These are phyloP conservation scores for Flagelloscypha sp. DNA, from an alignment of 768 basidiomycete genomes.

Conservation along the genomic window DNA sequence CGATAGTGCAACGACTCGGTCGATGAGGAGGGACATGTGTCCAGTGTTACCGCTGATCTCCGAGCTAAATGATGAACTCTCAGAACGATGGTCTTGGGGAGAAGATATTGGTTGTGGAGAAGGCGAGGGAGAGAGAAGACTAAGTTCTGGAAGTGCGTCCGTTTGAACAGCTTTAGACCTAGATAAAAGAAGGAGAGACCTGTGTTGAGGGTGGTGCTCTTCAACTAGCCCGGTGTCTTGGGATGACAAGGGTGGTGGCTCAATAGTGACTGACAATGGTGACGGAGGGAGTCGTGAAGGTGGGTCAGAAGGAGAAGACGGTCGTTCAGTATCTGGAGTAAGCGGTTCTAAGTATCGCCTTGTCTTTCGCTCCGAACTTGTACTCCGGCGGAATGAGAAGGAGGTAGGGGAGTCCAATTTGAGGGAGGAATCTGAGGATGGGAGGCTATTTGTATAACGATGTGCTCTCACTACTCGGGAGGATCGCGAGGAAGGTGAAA, in stretches of 20 bases:
- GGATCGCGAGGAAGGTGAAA: no score
- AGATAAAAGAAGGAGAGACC: constrained; percentile 45
- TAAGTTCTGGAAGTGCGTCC: constrained; percentile 30
- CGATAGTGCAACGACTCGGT: constrained; percentile 58
- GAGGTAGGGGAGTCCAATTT: no score
- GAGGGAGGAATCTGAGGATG: no score
- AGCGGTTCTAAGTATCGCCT: constrained; percentile 26
- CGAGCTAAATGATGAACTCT: constrained; percentile 62
- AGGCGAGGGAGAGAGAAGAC: constrained; percentile 25
- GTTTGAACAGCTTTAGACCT: constrained; percentile 66
- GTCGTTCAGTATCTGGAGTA: constrained; percentile 39
- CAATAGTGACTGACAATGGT: constrained; percentile 20
- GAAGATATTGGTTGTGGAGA: no score
- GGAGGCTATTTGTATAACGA: no score
- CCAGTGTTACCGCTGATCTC: constrained; percentile 42
- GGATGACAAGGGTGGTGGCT: constrained; percentile 20
- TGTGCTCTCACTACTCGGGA: no score
- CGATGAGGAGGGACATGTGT: constrained; percentile 46
- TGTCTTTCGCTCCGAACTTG: constrained; percentile 20
- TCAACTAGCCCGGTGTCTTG: constrained; percentile 30
- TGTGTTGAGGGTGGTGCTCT: no score
- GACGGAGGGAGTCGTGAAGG: constrained; percentile 22
- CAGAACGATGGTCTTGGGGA: constrained; percentile 56
- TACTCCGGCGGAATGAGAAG: constrained; percentile 18
- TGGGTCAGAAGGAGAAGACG: constrained; percentile 33